Evolutionary conservation across 768 basidiomycete genomes (phyloP).

Genomic region (Mycena vitilis): DNA sequence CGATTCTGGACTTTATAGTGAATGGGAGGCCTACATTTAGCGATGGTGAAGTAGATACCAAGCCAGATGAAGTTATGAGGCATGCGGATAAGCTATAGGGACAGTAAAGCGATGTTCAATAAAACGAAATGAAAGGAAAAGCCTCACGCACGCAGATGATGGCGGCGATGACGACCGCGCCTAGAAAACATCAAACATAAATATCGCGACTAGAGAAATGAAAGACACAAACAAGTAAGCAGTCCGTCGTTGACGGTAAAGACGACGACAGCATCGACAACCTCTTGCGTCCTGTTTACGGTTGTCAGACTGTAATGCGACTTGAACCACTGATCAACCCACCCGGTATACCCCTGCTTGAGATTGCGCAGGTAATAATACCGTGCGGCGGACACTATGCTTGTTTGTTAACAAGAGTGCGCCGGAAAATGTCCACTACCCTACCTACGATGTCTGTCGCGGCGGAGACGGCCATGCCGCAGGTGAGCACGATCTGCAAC

Average conservation of each 20-base stretch:
- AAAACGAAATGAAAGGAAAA: neutral
- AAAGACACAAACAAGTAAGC: constrained; percentile 11
- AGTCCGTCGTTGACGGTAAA: constrained; percentile 27
- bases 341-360: constrained; percentile 30
- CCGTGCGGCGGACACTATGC: constrained; percentile 17
- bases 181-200: neutral
- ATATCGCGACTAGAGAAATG: neutral
- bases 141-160: constrained; percentile 18
- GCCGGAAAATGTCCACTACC: no score
- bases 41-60: constrained; percentile 28
- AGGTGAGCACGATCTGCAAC: constrained; percentile 11
- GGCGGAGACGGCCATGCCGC: constrained; percentile 25
- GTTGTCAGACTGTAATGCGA: neutral
- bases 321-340: neutral
- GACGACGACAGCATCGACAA: constrained; percentile 24
- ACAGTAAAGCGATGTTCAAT: neutral
- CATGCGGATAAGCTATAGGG: constrained; percentile 16
- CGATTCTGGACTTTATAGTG: neutral
- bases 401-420: no score
- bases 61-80: constrained; percentile 29
- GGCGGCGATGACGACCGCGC: constrained; percentile 13
- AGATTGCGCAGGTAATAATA: constrained; percentile 32
- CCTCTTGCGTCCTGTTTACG: constrained; percentile 18
- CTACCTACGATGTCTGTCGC: constrained; percentile 25
- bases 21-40: constrained; percentile 9